A percentile compares a stretch with the other conserved stretches of the same genome.
phyloP scores from a whole-genome alignment of 345 rosid genomes.

The Eucalyptus cloeziana region DNA sequence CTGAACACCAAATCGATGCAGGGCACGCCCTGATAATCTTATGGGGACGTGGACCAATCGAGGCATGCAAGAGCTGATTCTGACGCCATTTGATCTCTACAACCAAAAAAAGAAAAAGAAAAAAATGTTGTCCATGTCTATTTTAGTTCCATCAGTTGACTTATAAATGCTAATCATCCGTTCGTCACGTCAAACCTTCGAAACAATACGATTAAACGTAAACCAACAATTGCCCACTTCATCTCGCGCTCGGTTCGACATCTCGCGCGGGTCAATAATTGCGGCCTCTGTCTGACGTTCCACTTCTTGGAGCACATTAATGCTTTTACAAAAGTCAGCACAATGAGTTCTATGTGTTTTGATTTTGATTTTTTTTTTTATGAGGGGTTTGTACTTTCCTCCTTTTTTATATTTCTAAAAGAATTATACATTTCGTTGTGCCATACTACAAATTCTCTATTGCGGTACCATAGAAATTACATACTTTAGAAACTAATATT shows the following conservation, averaged over 20 bases:
- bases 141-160: not conserved
- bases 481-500: not conserved
- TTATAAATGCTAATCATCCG: not conserved
- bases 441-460: not conserved
- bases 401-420: not conserved
- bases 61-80: not conserved
- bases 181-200: not conserved
- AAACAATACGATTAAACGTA: not conserved
- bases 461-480: not conserved
- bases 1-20: not conserved
- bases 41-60: not conserved
- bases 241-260: not conserved
- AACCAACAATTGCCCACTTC: not conserved
- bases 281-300: not conserved
- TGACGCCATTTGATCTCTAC: not conserved
- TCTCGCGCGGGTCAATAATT: not conserved
- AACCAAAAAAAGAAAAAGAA: not conserved
- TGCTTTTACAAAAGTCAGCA: not conserved
- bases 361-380: not conserved
- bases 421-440: not conserved
- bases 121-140: not conserved
- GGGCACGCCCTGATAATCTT: not conserved
- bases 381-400: not conserved
- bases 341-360: not conserved
- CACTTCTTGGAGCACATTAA: not conserved